These are phyloP conservation scores for Boletus tylopilopsis DNA, from an alignment of 768 basidiomycete genomes.

Conservation along the genomic window DNA sequence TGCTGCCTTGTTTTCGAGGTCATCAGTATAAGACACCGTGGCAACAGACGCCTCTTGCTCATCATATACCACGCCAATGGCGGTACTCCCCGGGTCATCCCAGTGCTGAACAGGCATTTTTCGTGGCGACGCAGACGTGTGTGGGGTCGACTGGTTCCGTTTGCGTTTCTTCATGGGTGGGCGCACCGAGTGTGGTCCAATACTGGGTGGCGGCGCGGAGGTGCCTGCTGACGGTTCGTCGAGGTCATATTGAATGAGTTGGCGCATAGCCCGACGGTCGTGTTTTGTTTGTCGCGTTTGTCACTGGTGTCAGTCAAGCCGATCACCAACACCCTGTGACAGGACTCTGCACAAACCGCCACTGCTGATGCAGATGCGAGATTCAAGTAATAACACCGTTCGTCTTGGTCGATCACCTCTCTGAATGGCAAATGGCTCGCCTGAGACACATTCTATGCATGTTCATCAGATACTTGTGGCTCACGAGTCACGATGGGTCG, in stretches of 20 bases:
- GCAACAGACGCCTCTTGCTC: slow-evolving; percentile 15
- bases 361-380: too few relatives aligned
- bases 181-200: neutral
- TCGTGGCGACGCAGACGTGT: neutral
- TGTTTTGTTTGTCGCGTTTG: too few relatives aligned
- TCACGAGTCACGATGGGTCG: too few relatives aligned
- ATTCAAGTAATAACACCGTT: too few relatives aligned
- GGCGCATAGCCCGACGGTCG: slow-evolving; percentile 18
- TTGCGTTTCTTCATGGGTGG: slow-evolving; percentile 55
- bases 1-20: slow-evolving; percentile 17
- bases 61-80: slow-evolving; percentile 30
- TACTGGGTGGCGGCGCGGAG: neutral
- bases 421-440: too few relatives aligned
- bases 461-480: too few relatives aligned
- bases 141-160: slow-evolving; percentile 21
- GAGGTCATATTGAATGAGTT: slow-evolving; percentile 29
- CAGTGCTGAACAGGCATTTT: slow-evolving; percentile 36
- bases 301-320: too few relatives aligned
- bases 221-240: slow-evolving; percentile 8
- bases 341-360: too few relatives aligned
- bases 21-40: neutral
- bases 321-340: too few relatives aligned
- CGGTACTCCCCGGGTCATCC: slow-evolving; percentile 36
- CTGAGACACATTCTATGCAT: too few relatives aligned
- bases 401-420: too few relatives aligned